These are phyloP conservation scores for Sporisorium exsertum DNA, from an alignment of 1,284 basidiomycete genomes.

Conservation along the genomic window DNA sequence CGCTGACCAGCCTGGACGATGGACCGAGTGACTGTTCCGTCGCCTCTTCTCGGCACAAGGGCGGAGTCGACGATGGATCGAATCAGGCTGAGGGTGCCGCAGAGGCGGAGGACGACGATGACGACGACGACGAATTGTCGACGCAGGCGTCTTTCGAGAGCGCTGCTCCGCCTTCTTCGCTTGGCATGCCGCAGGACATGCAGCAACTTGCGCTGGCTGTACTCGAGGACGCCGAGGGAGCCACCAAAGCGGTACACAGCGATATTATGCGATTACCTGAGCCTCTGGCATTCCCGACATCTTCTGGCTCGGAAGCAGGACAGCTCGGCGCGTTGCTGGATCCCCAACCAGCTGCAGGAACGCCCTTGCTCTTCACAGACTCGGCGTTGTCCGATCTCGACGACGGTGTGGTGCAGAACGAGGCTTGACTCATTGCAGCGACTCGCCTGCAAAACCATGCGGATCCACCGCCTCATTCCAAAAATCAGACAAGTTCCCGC, in stretches of 20 bases:
- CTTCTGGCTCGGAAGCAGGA: conserved; percentile 16
- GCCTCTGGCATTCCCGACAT: conserved; percentile 3
- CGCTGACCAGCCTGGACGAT: conserved; percentile 19
- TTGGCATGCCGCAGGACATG: conserved; percentile 27
- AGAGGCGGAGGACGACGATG: conserved; percentile 10
- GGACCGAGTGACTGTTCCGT: conserved; percentile 4
- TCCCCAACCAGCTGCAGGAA: neutral
- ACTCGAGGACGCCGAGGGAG: conserved; percentile 9
- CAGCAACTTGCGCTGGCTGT: conserved; percentile 34
- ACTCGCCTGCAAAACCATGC: neutral
- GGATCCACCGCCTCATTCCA: neutral
- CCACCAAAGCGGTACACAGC: conserved; percentile 1
- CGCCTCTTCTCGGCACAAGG: conserved; percentile 12
- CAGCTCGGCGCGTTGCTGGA: conserved; percentile 13
- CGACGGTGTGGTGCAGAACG: neutral
- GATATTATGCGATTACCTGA: conserved; percentile 10
- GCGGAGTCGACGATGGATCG: too few relatives aligned
- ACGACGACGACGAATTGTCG: neutral
- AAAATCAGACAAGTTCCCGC: neutral
- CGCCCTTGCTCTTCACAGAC: conserved; percentile 12
- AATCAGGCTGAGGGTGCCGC: neutral
- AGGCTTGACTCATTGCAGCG: neutral
- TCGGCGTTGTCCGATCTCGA: conserved; percentile 8
- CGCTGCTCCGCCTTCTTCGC: neutral
- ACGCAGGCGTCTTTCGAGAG: neutral